Evolutionary conservation across 352 stramenopile genomes (phyloP), one percentile per base, ranked within the genome.

Genomic region (Phytophthora nicotianae): DNA sequence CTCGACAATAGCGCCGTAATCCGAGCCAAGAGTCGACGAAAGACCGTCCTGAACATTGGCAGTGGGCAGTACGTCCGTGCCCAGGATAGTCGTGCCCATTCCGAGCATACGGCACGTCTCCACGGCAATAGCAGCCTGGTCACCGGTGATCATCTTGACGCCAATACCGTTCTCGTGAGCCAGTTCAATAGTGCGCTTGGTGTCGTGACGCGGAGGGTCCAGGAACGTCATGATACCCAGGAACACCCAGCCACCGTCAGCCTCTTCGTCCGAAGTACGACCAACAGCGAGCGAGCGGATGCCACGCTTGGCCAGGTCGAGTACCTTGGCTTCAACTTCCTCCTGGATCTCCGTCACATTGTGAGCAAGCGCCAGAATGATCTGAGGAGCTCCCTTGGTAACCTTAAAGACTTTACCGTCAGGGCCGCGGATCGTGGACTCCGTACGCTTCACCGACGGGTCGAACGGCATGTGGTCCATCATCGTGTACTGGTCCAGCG

Each of bases 61-160:
- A 13, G 69, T 83, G 10, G 77, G 81, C 38, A 88, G 66, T 37
- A 84, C 76, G 52, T 95, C 87, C 41, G 91, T 95, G 23, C 86
- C 85, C 3, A 96, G 70, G 42, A 94, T 88, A 16, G 82, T 93
- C 49, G 84, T 91, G 45, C 90, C 93, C 81, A 99, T 96, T 50
- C 84, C 90, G 26, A 99, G 75, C 68, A 90, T 78, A 21, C 85
- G 88, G 58, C 89, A 96, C 4, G 95, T 98, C 68, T 98, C 93
- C 17, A 95, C 83, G 7, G 95, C 96, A 69, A 98, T 98, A 21
- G 91, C 82, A 13, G 86, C 74, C 50, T 98, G 95, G 70, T 99
- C 97, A 42, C 97, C 97, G 0, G 97, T 99, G 61, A 98, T 91
- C 89, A 99, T 98, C 70, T 98, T 98, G 11, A 99, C 92, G n/a